Base-by-base conservation (phyloP, 2,329 filamentous ascomycete species). In the Hymenoscyphus fraxineus region DNA sequence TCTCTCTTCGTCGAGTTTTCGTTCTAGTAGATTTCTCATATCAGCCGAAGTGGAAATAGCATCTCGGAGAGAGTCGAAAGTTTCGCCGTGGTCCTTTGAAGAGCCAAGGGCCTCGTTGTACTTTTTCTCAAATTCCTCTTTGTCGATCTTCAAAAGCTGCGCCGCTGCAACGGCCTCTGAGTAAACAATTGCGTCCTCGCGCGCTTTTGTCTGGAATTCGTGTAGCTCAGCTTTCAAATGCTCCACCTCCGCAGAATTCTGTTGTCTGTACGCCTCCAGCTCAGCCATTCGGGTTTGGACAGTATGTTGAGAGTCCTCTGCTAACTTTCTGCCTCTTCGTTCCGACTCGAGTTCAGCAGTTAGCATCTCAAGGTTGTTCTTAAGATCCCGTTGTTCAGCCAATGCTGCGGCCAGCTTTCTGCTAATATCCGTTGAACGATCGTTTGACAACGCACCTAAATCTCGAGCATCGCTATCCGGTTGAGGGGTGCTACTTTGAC, bases 181-280 rank as follows among this genome's bases (percentile, higher is more conserved):
- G 44, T 88, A 87, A 35, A 86, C 81, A n/a, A 93, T 85, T 0
- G 91, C 86, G 69, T 96, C 90, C 71, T 98, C 92, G 65, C 95
- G 85, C 27, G 90, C 87, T 64, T 89, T 85, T 39, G 88, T 89
- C 74, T 97, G 90, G 1, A 86, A 83, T 71, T 91, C 83, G 73
- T 98, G 92, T 41, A 99, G 79, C 73, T 97, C 93, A 1, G 91
- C 88, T 69, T 93, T 91, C 41, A 99, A 80, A 32, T 87, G 89
- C 75, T 98, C 94, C 9, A 96, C 81, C 75, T 99, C 94, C 0
- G 90, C 86, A 2, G 92, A 88, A 44, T 90, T 93, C 72, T 90
- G 89, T 73, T 97, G 91, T 73, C 91, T 89, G 75, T 91, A 94
- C 55, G 83, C 83, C 74, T 98, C 94, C 1, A 99, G 82, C 70